Conservation (phyloP, 2,329 filamentous ascomycete genomes). For the Tolypocladium nubicola region DNA sequence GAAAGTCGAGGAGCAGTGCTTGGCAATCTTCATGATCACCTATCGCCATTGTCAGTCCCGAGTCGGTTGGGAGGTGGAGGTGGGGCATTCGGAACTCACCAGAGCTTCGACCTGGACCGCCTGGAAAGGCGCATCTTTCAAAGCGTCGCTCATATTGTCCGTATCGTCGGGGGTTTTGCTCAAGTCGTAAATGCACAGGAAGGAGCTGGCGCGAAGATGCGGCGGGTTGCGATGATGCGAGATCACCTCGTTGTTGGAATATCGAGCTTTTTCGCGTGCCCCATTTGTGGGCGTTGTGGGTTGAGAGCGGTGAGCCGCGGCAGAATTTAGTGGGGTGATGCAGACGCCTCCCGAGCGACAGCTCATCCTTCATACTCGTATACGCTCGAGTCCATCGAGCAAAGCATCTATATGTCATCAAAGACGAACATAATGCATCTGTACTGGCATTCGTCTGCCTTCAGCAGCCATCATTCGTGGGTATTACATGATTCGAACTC, state of each 20-base stretch:
- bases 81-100: conserved; percentile 46
- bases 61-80: conserved; percentile 15
- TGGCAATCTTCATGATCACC: conserved; percentile 97
- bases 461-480: neutral
- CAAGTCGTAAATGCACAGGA: conserved; percentile 2
- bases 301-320: conserved; percentile 24
- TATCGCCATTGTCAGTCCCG: conserved; percentile 24
- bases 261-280: conserved; percentile 30
- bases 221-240: conserved; percentile 7
- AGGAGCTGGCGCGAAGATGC: conserved; percentile 15
- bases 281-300: conserved; percentile 36
- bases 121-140: conserved; percentile 64
- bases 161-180: conserved; percentile 2
- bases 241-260: conserved; percentile 22
- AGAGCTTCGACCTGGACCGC: conserved; percentile 90
- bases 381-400: neutral
- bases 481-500: neutral
- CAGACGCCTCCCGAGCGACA: neutral
- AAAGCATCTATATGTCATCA: neutral
- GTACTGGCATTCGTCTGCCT: neutral
- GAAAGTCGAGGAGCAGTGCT: conserved; percentile 81
- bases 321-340: conserved; percentile 17
- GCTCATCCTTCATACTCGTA: neutral
- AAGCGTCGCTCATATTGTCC: conserved; percentile 45
- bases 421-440: neutral